Conservation (phyloP, 805 yeast genomes). For the Metschnikowia dekortorum region DNA sequence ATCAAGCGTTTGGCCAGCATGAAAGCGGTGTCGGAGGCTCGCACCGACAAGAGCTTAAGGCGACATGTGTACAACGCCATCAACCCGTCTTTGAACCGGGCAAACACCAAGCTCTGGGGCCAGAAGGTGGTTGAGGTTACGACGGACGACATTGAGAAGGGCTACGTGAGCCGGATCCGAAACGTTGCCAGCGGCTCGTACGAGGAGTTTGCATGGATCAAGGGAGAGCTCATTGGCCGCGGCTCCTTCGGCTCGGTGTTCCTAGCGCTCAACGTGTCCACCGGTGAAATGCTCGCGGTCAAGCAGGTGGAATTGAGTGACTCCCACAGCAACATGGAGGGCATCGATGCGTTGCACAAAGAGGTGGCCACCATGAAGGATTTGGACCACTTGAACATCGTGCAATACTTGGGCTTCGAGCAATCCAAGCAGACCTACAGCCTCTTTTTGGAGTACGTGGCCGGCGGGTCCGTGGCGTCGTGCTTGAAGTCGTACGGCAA, state of each 20-base stretch:
- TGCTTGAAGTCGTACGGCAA: constrained; percentile 77
- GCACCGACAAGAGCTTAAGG: constrained; percentile 1
- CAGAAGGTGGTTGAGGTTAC: constrained; percentile 87
- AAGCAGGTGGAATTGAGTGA: constrained; percentile 72
- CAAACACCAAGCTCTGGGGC: constrained; percentile 97
- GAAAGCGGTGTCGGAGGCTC: constrained; percentile 10
- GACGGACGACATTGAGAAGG: constrained; percentile 57
- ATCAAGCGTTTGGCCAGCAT: constrained; percentile 30
- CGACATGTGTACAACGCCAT: constrained; percentile 1
- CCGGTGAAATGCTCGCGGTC: constrained; percentile 98
- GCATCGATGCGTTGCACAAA: constrained; percentile 75
- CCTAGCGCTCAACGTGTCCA: constrained; percentile 87
- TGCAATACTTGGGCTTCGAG: constrained; percentile 94
- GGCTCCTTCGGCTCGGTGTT: constrained; percentile 96
- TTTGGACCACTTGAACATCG: constrained; percentile 89
- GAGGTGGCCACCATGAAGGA: constrained; percentile 95
- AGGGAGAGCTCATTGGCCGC: constrained; percentile 93
- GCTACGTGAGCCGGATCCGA: constrained; percentile 61
- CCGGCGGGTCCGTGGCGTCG: constrained; percentile 95
- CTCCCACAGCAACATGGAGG: constrained; percentile 41
- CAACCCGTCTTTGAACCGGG: constrained; percentile 46
- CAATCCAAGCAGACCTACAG: constrained; percentile 69
- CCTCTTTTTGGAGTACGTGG: constrained; percentile 89
- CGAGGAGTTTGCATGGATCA: constrained; percentile 94
- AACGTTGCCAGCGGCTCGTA: constrained; percentile 59